Evolutionary conservation across 2,329 filamentous ascomycete genomes (phyloP), one percentile per base, ranked within the genome.

Genomic region (Colletotrichum sp.): DNA sequence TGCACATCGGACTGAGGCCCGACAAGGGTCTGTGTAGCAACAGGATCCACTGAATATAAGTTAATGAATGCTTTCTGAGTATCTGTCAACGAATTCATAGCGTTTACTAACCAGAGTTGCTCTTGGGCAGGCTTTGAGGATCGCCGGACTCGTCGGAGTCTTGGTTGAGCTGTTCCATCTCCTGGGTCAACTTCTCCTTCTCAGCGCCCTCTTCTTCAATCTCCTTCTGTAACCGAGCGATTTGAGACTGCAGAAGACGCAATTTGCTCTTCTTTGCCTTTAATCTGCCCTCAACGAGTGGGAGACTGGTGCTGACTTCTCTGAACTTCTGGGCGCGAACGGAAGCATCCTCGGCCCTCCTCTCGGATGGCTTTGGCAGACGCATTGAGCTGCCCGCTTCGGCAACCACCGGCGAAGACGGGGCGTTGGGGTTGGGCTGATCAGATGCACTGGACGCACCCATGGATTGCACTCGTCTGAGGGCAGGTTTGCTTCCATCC

Each of bases 201-300:
- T 85, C 84, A 8, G 79, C 78, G 61, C 82, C 76, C 30, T 84
- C 84, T n/a, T 83, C 81, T 30, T 84, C 82, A 16, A 89, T 84
- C 75, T 91, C 90, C 28, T 85, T 85, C 79, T 90, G 84, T 44
- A 91, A 85, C 22, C 84, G 86, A 25, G 84, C 83, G 27, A 89
- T 84, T 79, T 90, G 86, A 6, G 87, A 86, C 74, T 88, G 84
- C 44, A 91, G 79, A 25, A 84, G 81, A 70, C 85, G 85, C 22
- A 91, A 79, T 75, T 86, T 88, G n/a, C 85, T 83, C 72, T 87
- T 84, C 78, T 90, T 88, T 68, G 87, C 84, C 71, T 84, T 82
- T 15, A 88, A 80, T 16, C 80, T 80, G 22, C 83, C 83, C 52
- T 86, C 85, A 19, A 87, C 80, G 15, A 79, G 80, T 19, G 86